phyloP scores from a whole-genome alignment of 2,329 filamentous ascomycete species.

The Diplodia intermedia region DNA sequence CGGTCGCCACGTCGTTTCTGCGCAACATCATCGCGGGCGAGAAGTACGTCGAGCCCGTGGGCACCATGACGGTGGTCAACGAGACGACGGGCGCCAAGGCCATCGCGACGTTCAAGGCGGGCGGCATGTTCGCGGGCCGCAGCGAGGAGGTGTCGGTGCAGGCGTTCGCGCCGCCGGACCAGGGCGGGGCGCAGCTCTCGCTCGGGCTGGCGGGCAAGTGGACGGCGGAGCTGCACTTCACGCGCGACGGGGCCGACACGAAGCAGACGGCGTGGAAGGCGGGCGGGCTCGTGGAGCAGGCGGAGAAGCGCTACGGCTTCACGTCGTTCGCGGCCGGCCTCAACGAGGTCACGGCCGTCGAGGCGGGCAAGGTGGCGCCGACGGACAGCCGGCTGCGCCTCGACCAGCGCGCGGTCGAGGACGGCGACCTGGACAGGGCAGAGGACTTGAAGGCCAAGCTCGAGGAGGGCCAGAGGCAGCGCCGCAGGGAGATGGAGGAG shows the following conservation, averaged over 20 bases:
- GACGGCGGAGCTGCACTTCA: constrained; percentile 75
- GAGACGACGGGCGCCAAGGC: constrained; percentile 85
- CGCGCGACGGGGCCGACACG: constrained; percentile 65
- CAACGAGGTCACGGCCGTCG: constrained; percentile 85
- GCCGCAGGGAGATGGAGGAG: constrained; percentile 78
- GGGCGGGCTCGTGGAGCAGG: constrained; percentile 78
- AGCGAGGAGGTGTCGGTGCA: constrained; percentile 87
- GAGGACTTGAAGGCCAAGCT: constrained; percentile 82
- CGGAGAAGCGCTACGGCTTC: constrained; percentile 82
- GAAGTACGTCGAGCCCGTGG: constrained; percentile 96
- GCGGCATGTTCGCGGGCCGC: constrained; percentile 96
- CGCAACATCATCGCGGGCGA: constrained; percentile 97
- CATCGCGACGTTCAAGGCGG: constrained; percentile 87
- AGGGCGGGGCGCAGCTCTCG: constrained; percentile 69
- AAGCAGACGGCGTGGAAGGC: constrained; percentile 79
- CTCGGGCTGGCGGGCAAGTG: constrained; percentile 80
- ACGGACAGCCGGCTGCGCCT: constrained; percentile 86
- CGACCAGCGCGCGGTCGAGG: constrained; percentile 85
- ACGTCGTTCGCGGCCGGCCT: constrained; percentile 84
- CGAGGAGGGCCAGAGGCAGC: constrained; percentile 81
- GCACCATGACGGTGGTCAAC: constrained; percentile 83
- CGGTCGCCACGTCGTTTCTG: constrained; percentile 84
- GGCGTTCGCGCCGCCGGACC: constrained; percentile 62
- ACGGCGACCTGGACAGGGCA: constrained; percentile 80
- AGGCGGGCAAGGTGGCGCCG: constrained; percentile 74